A percentile compares a stretch with the other conserved stretches of the same genome.
phyloP scores from a whole-genome alignment of 768 basidiomycete genomes.

The Panaeolus cyanescens region DNA sequence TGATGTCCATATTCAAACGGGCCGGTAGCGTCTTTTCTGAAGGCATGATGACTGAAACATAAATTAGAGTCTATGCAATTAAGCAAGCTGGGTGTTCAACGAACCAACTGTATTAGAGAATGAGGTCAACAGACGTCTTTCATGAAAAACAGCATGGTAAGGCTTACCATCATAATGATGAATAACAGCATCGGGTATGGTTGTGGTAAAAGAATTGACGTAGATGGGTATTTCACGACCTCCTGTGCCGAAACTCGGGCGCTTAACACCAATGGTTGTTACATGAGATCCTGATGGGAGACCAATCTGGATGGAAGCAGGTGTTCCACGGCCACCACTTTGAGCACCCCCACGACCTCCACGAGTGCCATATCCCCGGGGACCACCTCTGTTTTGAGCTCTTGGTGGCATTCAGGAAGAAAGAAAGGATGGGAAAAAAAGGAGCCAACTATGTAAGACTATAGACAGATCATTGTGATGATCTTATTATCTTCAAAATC shows the following conservation, averaged over 20 bases:
- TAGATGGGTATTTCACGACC: conserved; percentile 44
- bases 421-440: conserved; percentile 8
- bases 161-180: conserved; percentile 79
- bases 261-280: conserved; percentile 65
- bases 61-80: background rate
- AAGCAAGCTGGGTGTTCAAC: conserved; percentile 18
- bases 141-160: conserved; percentile 5
- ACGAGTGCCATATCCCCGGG: conserved; percentile 28
- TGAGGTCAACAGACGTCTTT: conserved; percentile 9
- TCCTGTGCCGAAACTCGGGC: conserved; percentile 61
- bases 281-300: conserved; percentile 38
- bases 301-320: conserved; percentile 20
- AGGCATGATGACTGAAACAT: conserved; percentile 56
- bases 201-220: conserved; percentile 67
- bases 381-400: conserved; percentile 26
- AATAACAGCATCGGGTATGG: conserved; percentile 63
- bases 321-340: conserved; percentile 35
- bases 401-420: conserved; percentile 41
- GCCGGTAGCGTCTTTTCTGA: conserved; percentile 71
- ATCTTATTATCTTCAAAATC: background rate
- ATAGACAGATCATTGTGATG: background rate
- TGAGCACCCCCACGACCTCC: conserved; percentile 19
- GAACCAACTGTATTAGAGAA: conserved; percentile 40
- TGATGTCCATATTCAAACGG: conserved; percentile 69
- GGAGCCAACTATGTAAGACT: background rate